A percentile compares a stretch with the other conserved stretches of the same genome.
Conservation (phyloP, 2,329 filamentous ascomycete genomes). For the Neofusicoccum kwambonambiense region DNA sequence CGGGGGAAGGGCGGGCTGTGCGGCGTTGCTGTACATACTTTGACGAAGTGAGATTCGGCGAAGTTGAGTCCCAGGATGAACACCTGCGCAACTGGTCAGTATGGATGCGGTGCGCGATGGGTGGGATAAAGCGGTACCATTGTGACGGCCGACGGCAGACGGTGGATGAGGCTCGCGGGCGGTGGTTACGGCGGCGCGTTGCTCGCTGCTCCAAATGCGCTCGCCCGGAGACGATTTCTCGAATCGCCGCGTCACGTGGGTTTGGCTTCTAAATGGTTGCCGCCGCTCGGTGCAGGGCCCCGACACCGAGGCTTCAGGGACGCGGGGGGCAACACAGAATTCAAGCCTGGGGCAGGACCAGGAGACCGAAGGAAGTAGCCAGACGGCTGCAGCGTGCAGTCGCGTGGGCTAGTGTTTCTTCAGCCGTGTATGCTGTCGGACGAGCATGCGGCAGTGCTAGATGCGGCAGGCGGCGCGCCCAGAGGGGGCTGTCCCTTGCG, state of each 20-base stretch:
- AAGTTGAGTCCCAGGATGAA: constrained; percentile 88
- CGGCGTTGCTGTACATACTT: constrained; percentile 55
- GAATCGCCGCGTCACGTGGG: constrained; percentile 9
- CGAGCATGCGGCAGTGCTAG: not conserved
- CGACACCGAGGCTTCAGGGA: not conserved
- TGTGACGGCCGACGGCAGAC: not conserved
- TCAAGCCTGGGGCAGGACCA: not conserved
- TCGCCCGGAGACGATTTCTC: constrained; percentile 6
- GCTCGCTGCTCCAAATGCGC: not conserved
- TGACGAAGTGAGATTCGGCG: constrained; percentile 76
- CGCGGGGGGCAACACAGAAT: not conserved
- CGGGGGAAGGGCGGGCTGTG: constrained; percentile 7
- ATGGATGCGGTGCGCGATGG: not conserved
- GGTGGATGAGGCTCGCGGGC: not conserved
- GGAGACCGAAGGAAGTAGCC: not conserved
- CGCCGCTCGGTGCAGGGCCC: not conserved
- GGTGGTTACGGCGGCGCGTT: not conserved
- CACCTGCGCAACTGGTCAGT: constrained; percentile 53
- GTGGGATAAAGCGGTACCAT: not conserved
- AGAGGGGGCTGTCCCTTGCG: constrained; percentile 12
- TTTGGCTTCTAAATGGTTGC: not conserved
- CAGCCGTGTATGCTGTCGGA: not conserved
- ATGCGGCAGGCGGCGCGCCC: not conserved
- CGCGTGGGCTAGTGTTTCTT: not conserved
- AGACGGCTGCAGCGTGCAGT: not conserved